Conservation (phyloP, 2,329 filamentous ascomycete genomes). For the Bipolaris sorokiniana region DNA sequence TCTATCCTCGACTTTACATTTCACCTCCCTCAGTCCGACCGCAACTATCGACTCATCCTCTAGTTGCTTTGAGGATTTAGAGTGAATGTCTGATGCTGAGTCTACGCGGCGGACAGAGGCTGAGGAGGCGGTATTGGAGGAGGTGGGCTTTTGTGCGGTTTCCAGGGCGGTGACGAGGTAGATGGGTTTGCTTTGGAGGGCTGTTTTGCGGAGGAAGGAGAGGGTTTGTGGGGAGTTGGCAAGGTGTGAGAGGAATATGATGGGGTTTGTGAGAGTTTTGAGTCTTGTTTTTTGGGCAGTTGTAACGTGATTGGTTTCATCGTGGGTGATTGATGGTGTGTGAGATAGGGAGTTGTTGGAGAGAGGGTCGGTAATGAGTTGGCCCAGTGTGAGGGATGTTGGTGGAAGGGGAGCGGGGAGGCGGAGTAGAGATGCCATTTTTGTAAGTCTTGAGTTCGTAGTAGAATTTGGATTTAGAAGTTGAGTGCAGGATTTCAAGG, state of each 20-base stretch:
- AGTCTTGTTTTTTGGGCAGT: conserved; percentile 28
- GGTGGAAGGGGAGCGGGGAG: conserved; percentile 35
- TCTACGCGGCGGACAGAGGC: conserved; percentile 29
- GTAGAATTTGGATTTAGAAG: neutral
- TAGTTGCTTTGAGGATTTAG: neutral
- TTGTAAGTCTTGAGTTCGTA: neutral
- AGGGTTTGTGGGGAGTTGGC: conserved; percentile 27
- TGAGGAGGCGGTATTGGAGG: conserved; percentile 7
- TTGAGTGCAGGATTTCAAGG: neutral
- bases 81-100: conserved; percentile 23
- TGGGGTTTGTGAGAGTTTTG: conserved; percentile 20
- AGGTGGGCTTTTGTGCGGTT: conserved; percentile 50
- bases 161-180: conserved; percentile 54
- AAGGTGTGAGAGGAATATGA: conserved; percentile 32
- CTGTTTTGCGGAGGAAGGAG: conserved; percentile 31
- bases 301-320: conserved; percentile 30
- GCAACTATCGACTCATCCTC: conserved; percentile 24
- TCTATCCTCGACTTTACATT: conserved; percentile 9
- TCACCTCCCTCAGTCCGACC: conserved; percentile 36
- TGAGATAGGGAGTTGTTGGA: conserved; percentile 22
- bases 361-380: conserved; percentile 37
- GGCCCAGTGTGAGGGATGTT: conserved; percentile 32
- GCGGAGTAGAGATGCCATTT: conserved; percentile 30
- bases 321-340: conserved; percentile 21
- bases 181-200: conserved; percentile 53